These are phyloP conservation scores for Auriscalpium vulgare DNA, from an alignment of 768 basidiomycete genomes.

Conservation along the genomic window DNA sequence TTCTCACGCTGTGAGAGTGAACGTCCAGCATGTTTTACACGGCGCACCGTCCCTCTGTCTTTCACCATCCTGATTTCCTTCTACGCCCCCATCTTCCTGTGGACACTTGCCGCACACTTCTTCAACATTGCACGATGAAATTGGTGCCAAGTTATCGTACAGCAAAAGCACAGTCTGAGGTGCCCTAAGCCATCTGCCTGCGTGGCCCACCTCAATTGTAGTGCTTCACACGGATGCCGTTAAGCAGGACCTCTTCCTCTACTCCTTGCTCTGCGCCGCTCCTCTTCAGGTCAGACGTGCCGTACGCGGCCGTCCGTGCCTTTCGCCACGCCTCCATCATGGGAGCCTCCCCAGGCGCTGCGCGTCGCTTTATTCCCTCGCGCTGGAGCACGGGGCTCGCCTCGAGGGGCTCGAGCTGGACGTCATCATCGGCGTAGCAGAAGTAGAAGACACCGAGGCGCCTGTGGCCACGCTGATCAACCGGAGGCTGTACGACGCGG, in stretches of 20 bases:
- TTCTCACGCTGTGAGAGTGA: too few relatives aligned
- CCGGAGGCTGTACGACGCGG: constrained; percentile 27
- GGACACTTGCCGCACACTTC: too few relatives aligned
- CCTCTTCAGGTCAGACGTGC: constrained; percentile 20
- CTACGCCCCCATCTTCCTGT: too few relatives aligned
- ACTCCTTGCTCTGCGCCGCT: constrained; percentile 18
- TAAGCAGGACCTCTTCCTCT: constrained; percentile 22
- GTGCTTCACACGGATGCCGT: constrained; percentile 23
- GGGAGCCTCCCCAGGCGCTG: constrained; percentile 20
- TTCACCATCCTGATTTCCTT: too few relatives aligned
- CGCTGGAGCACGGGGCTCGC: constrained; percentile 23
- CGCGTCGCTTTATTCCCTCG: constrained; percentile 18
- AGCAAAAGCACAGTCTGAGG: too few relatives aligned
- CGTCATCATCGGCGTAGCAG: constrained; percentile 23
- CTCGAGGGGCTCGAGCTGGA: constrained; percentile 20
- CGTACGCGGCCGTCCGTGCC: constrained; percentile 24
- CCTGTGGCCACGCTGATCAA: constrained; percentile 22
- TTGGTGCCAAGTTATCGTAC: too few relatives aligned
- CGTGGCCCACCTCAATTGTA: constrained; percentile 16
- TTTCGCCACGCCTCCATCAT: constrained; percentile 22
- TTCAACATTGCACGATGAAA: too few relatives aligned
- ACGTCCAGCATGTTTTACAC: too few relatives aligned
- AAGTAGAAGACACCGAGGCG: constrained; percentile 29
- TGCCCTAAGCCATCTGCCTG: background rate
- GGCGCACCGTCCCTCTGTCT: too few relatives aligned